Evolutionary conservation across 1,284 basidiomycete genomes (phyloP).

Genomic region (Sphaerobolus stellatus): DNA sequence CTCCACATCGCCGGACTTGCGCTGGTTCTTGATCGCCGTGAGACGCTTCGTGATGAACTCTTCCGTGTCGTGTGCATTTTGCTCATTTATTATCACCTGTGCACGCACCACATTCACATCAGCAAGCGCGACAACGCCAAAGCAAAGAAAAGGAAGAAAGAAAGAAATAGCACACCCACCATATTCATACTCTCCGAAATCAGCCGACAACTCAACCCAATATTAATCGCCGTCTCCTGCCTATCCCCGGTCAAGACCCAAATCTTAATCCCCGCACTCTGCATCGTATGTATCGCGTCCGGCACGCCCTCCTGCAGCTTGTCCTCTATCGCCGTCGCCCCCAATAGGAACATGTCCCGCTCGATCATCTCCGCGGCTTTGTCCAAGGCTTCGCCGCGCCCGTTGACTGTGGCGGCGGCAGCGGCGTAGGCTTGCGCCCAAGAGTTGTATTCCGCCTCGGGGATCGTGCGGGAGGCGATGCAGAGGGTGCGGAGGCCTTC

Average conservation of each 20-base stretch:
- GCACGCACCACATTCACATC: neutral
- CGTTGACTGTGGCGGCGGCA: constrained; percentile 90
- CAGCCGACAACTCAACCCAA: constrained; percentile 94
- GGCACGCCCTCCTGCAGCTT: constrained; percentile 98
- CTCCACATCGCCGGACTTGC: constrained; percentile 87
- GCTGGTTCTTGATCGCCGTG: constrained; percentile 89
- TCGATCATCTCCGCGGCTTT: constrained; percentile 95
- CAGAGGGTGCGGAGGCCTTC: constrained; percentile 97
- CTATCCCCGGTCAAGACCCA: constrained; percentile 99
- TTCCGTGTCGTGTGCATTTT: constrained; percentile 76
- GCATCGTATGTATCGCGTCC: constrained; percentile 95
- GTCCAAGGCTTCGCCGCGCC: constrained; percentile 91
- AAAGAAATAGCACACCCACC: too few relatives aligned
- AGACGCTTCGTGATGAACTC: constrained; percentile 88
- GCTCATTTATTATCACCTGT: constrained; percentile 93
- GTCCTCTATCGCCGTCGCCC: constrained; percentile 98
- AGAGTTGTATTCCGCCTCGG: constrained; percentile 86
- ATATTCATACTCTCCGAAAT: constrained; percentile 99
- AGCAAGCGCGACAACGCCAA: too few relatives aligned
- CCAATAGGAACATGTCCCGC: constrained; percentile 87
- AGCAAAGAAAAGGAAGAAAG: too few relatives aligned
- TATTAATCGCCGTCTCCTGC: constrained; percentile 99
- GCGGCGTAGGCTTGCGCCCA: constrained; percentile 89
- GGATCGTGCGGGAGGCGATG: constrained; percentile 89
- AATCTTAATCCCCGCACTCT: constrained; percentile 98